Evolutionary conservation across 495 filamentous ascomycete species (phyloP), one percentile per base, ranked within the genome.

Genomic region (Letharia lupina): DNA sequence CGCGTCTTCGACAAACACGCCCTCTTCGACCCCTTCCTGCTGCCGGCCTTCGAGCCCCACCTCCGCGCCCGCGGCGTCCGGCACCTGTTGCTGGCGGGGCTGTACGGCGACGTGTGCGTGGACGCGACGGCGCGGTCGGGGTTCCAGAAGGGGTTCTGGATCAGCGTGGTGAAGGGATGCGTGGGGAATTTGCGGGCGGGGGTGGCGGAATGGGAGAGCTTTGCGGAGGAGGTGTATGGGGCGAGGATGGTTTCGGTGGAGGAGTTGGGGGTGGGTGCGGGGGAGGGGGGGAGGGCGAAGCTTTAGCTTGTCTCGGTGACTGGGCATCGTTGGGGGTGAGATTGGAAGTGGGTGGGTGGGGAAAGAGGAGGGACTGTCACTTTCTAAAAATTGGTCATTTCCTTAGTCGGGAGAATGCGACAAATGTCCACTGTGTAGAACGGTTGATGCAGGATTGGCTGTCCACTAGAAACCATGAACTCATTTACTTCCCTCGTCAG

Each of bases 91-190:
- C 28, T 64, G n/a, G 39, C 23, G 3, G 62, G 62, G 10, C 13
- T 64, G 2, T 58, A 45, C 33, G 37, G 50, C 9, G 50, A 64
- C 47, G 50, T 64, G 11, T 64, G 62, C 50, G 13, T 64, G 7
- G 62, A 58, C 37, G 7, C 62, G 9, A 58, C 62, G 4, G 62
- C 50, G 4, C 39, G 50, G 12, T 44, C 48, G 12, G 62, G 31
- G 0, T 64, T 64, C 33, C 48, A 58, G 31, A 56, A 33, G 18
- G 62, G 52, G 4, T 35, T 44, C 35, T 64, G 39, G 37, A 44
- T 64, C 8, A 64, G 37, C 41, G 41, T 64, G 3, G 50, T 64
- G n/a, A n/a, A 64, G 35, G 62, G 48, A 5, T 56, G 62, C 20
- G 48, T 57, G 9, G 48, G 48, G 10, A 57, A 31, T 7, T 10